A percentile compares a stretch with the other conserved stretches of the same genome.
These are phyloP conservation scores for Aaosphaeria pasadenensis DNA, from an alignment of 2,329 filamentous ascomycete genomes.

Conservation along the genomic window DNA sequence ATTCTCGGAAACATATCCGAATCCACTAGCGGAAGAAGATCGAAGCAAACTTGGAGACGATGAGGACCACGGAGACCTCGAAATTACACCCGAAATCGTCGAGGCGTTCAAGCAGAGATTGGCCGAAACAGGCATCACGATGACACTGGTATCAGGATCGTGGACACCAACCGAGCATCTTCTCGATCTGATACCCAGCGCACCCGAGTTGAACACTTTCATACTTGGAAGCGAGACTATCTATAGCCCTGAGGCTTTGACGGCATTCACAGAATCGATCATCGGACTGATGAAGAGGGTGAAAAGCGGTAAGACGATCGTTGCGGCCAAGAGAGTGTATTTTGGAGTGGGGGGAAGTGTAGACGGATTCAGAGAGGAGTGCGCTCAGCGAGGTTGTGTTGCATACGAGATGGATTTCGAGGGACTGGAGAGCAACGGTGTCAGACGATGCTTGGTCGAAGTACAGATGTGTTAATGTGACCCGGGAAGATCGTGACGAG, in stretches of 20 bases:
- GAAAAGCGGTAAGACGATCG: conserved; percentile 58
- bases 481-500: no score
- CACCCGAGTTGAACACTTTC: conserved; percentile 38
- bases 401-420: conserved; percentile 50
- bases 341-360: conserved; percentile 83
- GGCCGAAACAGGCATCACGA: conserved; percentile 46
- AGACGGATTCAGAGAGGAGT: conserved; percentile 62
- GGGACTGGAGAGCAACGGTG: conserved; percentile 33
- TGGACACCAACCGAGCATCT: conserved; percentile 62
- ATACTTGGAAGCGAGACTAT: conserved; percentile 79
- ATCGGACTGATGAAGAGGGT: conserved; percentile 55
- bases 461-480: conserved; percentile 36
- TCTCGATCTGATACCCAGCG: conserved; percentile 52
- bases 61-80: conserved; percentile 53
- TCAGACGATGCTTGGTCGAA: conserved; percentile 47
- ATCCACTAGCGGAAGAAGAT: conserved; percentile 13
- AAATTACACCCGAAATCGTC: conserved; percentile 59
- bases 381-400: conserved; percentile 41
- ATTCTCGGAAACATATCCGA: conserved; percentile 14
- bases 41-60: background rate
- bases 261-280: conserved; percentile 66
- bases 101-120: conserved; percentile 59
- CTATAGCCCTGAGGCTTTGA: conserved; percentile 71
- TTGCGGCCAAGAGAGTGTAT: conserved; percentile 77
- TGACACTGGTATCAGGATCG: conserved; percentile 71